phyloP scores from a whole-genome alignment of 495 filamentous ascomycete species.

The Penicillium antarcticum region DNA sequence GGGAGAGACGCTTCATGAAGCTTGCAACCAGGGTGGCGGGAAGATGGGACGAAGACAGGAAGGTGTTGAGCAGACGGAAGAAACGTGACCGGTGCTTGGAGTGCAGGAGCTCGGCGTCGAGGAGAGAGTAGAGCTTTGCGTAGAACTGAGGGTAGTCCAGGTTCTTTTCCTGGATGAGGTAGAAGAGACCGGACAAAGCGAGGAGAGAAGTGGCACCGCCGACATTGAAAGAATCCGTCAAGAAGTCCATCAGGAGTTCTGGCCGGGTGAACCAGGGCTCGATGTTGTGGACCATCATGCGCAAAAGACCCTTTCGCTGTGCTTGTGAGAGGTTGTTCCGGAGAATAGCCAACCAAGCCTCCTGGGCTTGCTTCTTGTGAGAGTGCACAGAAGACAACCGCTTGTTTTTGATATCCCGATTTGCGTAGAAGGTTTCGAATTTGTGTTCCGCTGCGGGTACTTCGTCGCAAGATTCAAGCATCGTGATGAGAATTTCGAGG shows the following conservation, averaged over 20 bases:
- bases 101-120: slow-evolving; percentile 82
- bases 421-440: slow-evolving; percentile 63
- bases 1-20: slow-evolving; percentile 88
- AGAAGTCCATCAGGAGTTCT: slow-evolving; percentile 94
- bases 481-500: slow-evolving; percentile 54
- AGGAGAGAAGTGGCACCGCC: slow-evolving; percentile 84
- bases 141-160: slow-evolving; percentile 97
- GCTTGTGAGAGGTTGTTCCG: slow-evolving; percentile 56
- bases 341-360: slow-evolving; percentile 79
- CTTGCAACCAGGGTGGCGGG: slow-evolving; percentile 86
- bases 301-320: slow-evolving; percentile 77
- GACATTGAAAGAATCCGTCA: slow-evolving; percentile 84
- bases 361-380: slow-evolving; percentile 63
- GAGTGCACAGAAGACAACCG: slow-evolving; percentile 34
- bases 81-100: slow-evolving; percentile 91
- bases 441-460: slow-evolving; percentile 60
- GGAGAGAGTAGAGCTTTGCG: slow-evolving; percentile 83
- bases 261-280: slow-evolving; percentile 83
- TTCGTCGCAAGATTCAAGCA: slow-evolving; percentile 64
- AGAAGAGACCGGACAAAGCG: slow-evolving; percentile 90
- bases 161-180: slow-evolving; percentile 89
- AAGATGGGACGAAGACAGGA: slow-evolving; percentile 88
- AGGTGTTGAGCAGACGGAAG: slow-evolving; percentile 88
- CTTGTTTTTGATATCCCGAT: slow-evolving; percentile 63
- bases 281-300: slow-evolving; percentile 69